These are phyloP conservation scores for Acacia melanoxylon DNA, from an alignment of 306 rosid genomes.

Conservation along the genomic window DNA sequence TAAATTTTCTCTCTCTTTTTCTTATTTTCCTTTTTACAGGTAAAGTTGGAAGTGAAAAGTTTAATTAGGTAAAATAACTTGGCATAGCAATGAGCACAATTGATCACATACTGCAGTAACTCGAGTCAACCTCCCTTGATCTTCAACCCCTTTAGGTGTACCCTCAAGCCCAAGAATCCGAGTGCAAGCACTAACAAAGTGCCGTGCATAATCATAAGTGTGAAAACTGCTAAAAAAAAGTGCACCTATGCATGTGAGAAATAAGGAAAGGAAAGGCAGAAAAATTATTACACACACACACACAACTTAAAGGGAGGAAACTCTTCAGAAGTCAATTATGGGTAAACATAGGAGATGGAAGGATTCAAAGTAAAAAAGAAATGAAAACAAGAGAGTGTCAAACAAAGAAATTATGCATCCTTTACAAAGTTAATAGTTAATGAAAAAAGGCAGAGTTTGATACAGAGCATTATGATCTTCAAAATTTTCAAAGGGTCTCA, in stretches of 20 bases:
- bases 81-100: neutral
- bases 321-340: neutral
- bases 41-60: neutral
- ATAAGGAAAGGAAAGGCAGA: slow-evolving; percentile 28
- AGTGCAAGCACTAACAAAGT: slow-evolving; percentile 85
- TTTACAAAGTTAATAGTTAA: neutral
- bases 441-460: slow-evolving; percentile 12
- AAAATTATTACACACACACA: neutral
- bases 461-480: neutral
- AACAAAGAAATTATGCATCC: neutral
- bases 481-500: neutral
- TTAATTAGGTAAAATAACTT: neutral
- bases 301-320: neutral
- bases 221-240: slow-evolving; percentile 56
- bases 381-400: slow-evolving; percentile 20
- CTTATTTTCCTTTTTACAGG: neutral
- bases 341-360: neutral
- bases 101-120: slow-evolving; percentile 72
- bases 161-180: slow-evolving; percentile 91
- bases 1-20: neutral
- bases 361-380: neutral
- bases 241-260: neutral
- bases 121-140: slow-evolving; percentile 86
- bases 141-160: slow-evolving; percentile 86
- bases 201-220: slow-evolving; percentile 87